A percentile compares a stretch with the other conserved stretches of the same genome.
Conservation (phyloP, 192 early-diverging fungal species). For the Entrophospora sp. region DNA sequence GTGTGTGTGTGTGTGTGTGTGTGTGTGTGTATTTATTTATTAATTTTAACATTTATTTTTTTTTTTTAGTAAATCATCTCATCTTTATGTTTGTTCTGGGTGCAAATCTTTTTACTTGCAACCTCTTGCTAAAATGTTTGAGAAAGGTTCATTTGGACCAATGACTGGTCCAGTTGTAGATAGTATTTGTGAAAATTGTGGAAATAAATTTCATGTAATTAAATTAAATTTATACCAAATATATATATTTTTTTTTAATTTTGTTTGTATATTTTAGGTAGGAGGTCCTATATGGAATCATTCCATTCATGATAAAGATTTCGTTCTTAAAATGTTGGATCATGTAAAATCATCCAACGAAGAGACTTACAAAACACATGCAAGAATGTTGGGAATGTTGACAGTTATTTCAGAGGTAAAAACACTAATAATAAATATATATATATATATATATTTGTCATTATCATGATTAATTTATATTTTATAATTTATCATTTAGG, state of each 20-base stretch:
- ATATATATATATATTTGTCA: background rate
- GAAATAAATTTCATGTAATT: slow-evolving; percentile 55
- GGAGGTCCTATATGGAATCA: slow-evolving; percentile 90
- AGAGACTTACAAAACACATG: slow-evolving; percentile 65
- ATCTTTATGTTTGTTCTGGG: slow-evolving; percentile 79
- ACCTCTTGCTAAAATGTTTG: slow-evolving; percentile 57
- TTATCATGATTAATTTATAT: background rate
- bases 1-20: no score
- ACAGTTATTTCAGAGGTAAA: slow-evolving; percentile 73
- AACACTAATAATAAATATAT: background rate
- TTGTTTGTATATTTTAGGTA: slow-evolving; percentile 36
- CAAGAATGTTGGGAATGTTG: slow-evolving; percentile 94
- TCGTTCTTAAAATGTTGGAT: slow-evolving; percentile 74
- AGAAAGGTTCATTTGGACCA: slow-evolving; percentile 56
- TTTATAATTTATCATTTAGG: slow-evolving; percentile 24
- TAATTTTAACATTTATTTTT: no score
- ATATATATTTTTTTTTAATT: background rate
- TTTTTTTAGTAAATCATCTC: slow-evolving; percentile 56
- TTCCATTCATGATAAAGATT: slow-evolving; percentile 74
- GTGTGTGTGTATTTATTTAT: no score
- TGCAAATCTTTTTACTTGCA: slow-evolving; percentile 71
- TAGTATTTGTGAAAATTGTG: slow-evolving; percentile 66
- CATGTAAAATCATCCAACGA: slow-evolving; percentile 50
- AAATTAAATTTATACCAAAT: background rate
- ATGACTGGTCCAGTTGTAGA: slow-evolving; percentile 53